A percentile compares a stretch with the other conserved stretches of the same genome.
Conservation (phyloP, 352 stramenopile genomes). For the Phytophthora cryptogea region DNA sequence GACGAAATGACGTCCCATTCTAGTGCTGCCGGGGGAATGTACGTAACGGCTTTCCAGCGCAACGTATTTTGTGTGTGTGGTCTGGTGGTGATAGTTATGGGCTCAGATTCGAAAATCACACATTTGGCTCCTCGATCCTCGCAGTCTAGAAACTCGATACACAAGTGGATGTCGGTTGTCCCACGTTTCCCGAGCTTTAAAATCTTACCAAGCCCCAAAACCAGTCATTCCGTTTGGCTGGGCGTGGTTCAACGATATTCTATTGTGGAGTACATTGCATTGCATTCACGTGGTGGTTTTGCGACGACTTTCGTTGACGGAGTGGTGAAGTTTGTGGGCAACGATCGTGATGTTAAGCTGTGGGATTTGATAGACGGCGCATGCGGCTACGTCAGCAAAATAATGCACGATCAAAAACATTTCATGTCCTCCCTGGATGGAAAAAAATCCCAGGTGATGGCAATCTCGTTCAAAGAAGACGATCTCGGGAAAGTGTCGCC, state of each 20-base stretch:
- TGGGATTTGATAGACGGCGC: constrained; percentile 5
- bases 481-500: not conserved
- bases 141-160: not conserved
- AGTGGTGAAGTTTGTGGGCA: constrained; percentile 1
- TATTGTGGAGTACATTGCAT: constrained; percentile 6
- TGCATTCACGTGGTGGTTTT: constrained; percentile 16
- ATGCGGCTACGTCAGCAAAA: constrained; percentile 3
- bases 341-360: not conserved
- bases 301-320: constrained; percentile 3
- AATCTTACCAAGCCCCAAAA: not conserved
- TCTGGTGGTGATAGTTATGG: constrained; percentile 35
- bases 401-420: not conserved
- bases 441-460: constrained; percentile 8
- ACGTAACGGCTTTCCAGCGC: constrained; percentile 31
- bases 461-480: constrained; percentile 12
- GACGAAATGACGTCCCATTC: constrained; percentile 5
- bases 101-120: constrained; percentile 24
- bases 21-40: constrained; percentile 1
- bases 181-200: constrained; percentile 1
- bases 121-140: constrained; percentile 3
- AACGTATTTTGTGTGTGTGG: constrained; percentile 33
- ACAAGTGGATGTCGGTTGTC: constrained; percentile 10
- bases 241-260: not conserved
- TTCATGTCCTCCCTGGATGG: not conserved
- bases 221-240: not conserved